phyloP scores from a whole-genome alignment of 2,329 filamentous ascomycete genomes.

The Aspergillus caelatus region DNA sequence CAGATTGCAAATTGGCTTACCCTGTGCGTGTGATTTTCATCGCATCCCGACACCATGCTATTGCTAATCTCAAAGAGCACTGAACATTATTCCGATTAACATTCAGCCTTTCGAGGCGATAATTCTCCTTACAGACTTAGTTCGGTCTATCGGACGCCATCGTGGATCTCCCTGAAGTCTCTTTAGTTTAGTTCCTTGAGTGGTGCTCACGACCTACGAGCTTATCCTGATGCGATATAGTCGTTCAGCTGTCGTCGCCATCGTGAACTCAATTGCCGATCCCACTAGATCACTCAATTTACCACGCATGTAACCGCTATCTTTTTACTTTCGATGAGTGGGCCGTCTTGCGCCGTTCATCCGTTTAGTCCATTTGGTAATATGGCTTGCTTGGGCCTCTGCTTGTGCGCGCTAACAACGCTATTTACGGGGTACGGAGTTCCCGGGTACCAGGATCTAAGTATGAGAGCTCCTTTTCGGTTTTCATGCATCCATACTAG shows the following conservation, averaged over 20 bases:
- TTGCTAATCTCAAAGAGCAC: not conserved
- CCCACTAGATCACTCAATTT: conserved; percentile 16
- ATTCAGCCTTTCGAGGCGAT: not conserved
- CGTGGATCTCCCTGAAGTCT: not conserved
- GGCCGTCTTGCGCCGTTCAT: conserved; percentile 20
- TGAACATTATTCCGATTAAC: not conserved
- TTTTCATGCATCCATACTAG: conserved; percentile 9
- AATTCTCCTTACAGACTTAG: conserved; percentile 1
- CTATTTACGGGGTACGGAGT: not conserved
- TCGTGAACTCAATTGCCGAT: conserved; percentile 11
- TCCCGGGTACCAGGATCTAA: conserved; percentile 1
- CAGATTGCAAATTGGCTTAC: not conserved
- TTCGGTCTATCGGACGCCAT: conserved; percentile 1
- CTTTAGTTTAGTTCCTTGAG: conserved; percentile 1
- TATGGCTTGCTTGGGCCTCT: conserved; percentile 8
- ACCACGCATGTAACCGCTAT: conserved; percentile 17
- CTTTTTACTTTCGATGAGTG: conserved; percentile 16
- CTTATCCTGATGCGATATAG: not conserved
- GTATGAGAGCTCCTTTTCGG: conserved; percentile 2
- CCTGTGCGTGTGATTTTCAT: not conserved
- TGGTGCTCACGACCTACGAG: conserved; percentile 3
- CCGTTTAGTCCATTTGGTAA: conserved; percentile 19
- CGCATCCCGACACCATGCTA: not conserved
- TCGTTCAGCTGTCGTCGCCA: not conserved
- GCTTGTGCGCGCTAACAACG: not conserved